Evolutionary conservation across 768 basidiomycete species (phyloP), one percentile per base, ranked within the genome.

Genomic region (Mycena galericulata): DNA sequence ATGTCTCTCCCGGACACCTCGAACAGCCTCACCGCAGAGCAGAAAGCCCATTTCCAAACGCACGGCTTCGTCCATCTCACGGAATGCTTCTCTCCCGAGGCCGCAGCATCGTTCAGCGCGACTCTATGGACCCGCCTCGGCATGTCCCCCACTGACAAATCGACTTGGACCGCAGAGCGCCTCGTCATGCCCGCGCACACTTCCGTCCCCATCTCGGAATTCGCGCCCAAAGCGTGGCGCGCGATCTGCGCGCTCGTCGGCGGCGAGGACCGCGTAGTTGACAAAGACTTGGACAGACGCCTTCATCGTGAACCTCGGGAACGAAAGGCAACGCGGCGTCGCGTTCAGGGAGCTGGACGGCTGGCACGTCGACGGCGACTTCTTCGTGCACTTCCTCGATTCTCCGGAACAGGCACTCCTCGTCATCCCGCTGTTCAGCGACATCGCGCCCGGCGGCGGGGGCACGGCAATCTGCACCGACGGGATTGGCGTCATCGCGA

Each of bases 321-420:
- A 79, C 15, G 81, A 84, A 9, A 83, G 84, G 47, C 76, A 72
- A 40, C 74, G 78, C 47, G 57, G 46, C 18, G 72, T 84, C 18
- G 72, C 76, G 34, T 86, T 87, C 6, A 74, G 77, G 60, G 82
- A 87, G 54, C 77, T 91, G 61, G 83, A 85, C 62, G 89, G 90
- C 69, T 91, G 89, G 89, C 89, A 90, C 74, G 86, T 88, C 47
- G 87, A 88, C 71, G 88, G 87, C 18, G 87, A 88, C 70, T 88
- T 87, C 73, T 89, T 88, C 75, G 82, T 84, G 29, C 88, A 88
- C 75, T 91, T 84, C 74, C 84, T 91, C 57, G 89, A 90, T 73
- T 90, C 89, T 24, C 88, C 87, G 4, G 89, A 90, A 74, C 89
- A 90, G 77, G 89, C 84, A 6, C 79, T 90, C 32, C 82, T 90